Conservation (phyloP, 176 grass and related monocot genomes). For the Rhipidocladum racemiflorum region DNA sequence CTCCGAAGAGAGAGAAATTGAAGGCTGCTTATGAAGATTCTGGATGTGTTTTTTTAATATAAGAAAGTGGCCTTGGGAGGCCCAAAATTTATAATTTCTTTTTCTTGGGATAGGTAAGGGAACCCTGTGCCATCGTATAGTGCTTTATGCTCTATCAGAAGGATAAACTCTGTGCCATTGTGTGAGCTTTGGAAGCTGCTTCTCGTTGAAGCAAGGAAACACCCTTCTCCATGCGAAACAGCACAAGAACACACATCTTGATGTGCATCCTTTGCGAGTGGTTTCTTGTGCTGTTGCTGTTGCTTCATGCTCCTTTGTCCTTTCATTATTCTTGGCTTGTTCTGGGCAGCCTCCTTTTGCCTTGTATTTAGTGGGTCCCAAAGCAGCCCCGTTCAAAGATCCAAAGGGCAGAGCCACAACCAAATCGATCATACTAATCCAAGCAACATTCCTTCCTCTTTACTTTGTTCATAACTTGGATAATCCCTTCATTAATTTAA, state of each 20-base stretch:
- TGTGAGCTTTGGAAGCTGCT: slow-evolving; percentile 27
- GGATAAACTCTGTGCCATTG: neutral
- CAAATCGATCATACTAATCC: slow-evolving; percentile 13
- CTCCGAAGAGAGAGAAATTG: neutral
- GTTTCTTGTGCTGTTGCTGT: slow-evolving; percentile 40
- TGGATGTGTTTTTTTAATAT: neutral
- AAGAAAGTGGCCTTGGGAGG: neutral
- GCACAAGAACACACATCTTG: slow-evolving; percentile 1
- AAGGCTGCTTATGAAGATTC: slow-evolving; percentile 16
- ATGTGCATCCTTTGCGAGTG: neutral
- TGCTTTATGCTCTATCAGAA: neutral
- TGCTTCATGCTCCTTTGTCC: slow-evolving; percentile 44
- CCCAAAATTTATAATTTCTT: neutral
- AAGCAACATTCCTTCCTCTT: slow-evolving; percentile 3
- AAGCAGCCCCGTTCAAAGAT: slow-evolving; percentile 35
- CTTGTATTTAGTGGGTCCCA: slow-evolving; percentile 38
- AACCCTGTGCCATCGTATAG: neutral
- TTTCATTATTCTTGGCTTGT: slow-evolving; percentile 47
- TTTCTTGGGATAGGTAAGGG: neutral
- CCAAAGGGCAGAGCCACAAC: slow-evolving; percentile 28
- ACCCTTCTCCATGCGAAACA: slow-evolving; percentile 17
- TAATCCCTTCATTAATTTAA: neutral
- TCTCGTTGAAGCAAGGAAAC: slow-evolving; percentile 22
- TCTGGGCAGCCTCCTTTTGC: slow-evolving; percentile 14
- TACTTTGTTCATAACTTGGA: slow-evolving; percentile 6